A percentile compares a stretch with the other conserved stretches of the same genome.
Evolutionary conservation across 805 yeast genomes (phyloP).

Genomic region (Yarrowia hollandica): DNA sequence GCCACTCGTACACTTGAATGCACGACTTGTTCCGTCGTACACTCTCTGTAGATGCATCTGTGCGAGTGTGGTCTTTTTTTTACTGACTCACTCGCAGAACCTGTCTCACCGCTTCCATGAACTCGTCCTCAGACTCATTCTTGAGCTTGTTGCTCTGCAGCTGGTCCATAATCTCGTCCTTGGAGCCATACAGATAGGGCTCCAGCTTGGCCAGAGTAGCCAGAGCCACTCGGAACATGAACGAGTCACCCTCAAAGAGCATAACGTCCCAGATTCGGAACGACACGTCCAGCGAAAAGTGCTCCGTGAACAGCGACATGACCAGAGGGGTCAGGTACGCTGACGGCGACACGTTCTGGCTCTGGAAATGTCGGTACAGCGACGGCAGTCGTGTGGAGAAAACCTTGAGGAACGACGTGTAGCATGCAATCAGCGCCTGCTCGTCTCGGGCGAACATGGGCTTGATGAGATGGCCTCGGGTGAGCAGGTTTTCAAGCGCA

Average conservation of each 20-base stretch:
- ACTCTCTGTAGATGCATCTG: no score
- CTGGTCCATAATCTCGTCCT: conserved; percentile 47
- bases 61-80: no score
- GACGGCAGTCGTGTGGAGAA: conserved; percentile 49
- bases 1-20: no score
- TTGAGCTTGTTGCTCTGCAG: conserved; percentile 45
- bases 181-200: conserved; percentile 54
- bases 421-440: conserved; percentile 43
- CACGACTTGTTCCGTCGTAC: neutral
- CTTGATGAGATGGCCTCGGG: conserved; percentile 40
- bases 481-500: conserved; percentile 46
- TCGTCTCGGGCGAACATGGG: conserved; percentile 41
- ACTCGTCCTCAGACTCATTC: conserved; percentile 54
- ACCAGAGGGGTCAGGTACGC: conserved; percentile 50
- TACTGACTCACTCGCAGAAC: conserved; percentile 37
- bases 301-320: conserved; percentile 47
- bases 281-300: conserved; percentile 50
- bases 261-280: conserved; percentile 57
- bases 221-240: conserved; percentile 54
- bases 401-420: conserved; percentile 50
- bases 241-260: conserved; percentile 61
- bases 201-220: conserved; percentile 53
- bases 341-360: conserved; percentile 46
- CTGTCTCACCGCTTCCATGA: conserved; percentile 47
- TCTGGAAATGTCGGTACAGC: conserved; percentile 53